phyloP scores from a whole-genome alignment of 2,329 filamentous ascomycete species.

The Beauveria caledonica region DNA sequence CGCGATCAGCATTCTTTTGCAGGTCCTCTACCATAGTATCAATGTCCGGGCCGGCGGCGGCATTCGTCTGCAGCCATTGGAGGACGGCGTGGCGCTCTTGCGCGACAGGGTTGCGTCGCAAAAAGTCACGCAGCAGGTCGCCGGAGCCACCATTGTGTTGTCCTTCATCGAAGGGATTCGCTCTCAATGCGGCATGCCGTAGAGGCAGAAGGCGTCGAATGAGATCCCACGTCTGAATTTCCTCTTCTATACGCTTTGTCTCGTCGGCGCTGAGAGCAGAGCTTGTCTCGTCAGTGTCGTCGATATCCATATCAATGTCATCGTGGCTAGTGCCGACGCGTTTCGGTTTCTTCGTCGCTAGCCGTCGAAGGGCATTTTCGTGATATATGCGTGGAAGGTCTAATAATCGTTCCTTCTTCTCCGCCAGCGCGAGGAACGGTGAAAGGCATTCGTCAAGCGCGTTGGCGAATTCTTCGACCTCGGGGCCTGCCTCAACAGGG shows the following conservation, averaged over 20 bases:
- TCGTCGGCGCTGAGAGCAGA: conserved; percentile 19
- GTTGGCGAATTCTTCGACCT: conserved; percentile 82
- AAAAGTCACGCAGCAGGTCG: conserved; percentile 58
- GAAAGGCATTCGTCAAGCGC: conserved; percentile 67
- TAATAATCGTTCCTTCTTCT: conserved; percentile 58
- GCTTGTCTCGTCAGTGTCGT: conserved; percentile 36
- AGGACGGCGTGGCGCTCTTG: conserved; percentile 72
- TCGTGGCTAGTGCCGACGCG: conserved; percentile 28
- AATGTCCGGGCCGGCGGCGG: conserved; percentile 62
- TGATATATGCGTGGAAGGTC: conserved; percentile 53
- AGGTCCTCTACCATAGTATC: conserved; percentile 69
- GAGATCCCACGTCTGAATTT: conserved; percentile 87
- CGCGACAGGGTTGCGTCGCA: conserved; percentile 63
- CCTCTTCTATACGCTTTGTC: conserved; percentile 58
- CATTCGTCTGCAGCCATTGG: conserved; percentile 77
- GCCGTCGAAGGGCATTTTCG: conserved; percentile 36
- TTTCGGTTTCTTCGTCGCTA: conserved; percentile 24
- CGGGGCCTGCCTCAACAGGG: conserved; percentile 58
- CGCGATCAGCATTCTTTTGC: conserved; percentile 66
- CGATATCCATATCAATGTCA: conserved; percentile 48
- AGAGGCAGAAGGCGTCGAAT: conserved; percentile 66
- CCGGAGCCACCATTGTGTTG: conserved; percentile 17
- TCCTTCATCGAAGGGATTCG: conserved; percentile 19
- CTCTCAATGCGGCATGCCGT: conserved; percentile 42
- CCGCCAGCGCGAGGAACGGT: conserved; percentile 37